These are phyloP conservation scores for Globomyces sp. DNA, from an alignment of 371 early-diverging fungal genomes.

Conservation along the genomic window DNA sequence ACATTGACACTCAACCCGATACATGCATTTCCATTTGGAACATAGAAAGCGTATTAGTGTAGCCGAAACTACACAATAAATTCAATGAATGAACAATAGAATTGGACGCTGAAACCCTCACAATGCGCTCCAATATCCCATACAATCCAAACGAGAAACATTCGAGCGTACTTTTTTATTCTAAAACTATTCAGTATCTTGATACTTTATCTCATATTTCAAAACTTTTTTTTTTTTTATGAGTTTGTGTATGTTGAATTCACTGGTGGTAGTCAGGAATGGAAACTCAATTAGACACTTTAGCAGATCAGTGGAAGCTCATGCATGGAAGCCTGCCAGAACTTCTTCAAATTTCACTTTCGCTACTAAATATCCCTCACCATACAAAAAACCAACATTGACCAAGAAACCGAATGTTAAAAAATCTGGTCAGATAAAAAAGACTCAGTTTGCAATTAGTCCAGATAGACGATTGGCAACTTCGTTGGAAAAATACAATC, in stretches of 20 bases:
- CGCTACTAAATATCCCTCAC: conserved; percentile 13
- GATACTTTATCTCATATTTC: too few species aligned
- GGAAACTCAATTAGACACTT: background rate
- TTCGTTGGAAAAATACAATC: background rate
- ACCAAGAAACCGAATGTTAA: background rate
- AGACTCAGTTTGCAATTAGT: background rate
- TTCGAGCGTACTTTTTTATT: too few species aligned
- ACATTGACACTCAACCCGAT: too few species aligned
- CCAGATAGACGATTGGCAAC: background rate
- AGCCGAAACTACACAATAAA: too few species aligned
- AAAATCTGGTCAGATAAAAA: background rate
- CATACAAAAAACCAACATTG: conserved; percentile 1
- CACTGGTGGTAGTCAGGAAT: background rate
- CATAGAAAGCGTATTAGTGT: too few species aligned
- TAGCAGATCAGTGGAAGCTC: background rate
- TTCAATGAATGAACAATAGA: too few species aligned
- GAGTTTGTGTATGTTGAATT: background rate
- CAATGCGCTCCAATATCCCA: too few species aligned
- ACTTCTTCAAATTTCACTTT: conserved; percentile 5
- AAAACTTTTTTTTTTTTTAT: conserved; percentile 3
- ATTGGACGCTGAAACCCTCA: too few species aligned
- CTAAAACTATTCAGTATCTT: too few species aligned
- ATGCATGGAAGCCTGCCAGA: background rate
- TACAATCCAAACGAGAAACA: too few species aligned
- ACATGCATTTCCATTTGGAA: too few species aligned